Percentiles rank a stretch among this genome's conserved stretches.
Evolutionary conservation across 306 rosid species (phyloP).

Genomic region (Cucumis hystrix): DNA sequence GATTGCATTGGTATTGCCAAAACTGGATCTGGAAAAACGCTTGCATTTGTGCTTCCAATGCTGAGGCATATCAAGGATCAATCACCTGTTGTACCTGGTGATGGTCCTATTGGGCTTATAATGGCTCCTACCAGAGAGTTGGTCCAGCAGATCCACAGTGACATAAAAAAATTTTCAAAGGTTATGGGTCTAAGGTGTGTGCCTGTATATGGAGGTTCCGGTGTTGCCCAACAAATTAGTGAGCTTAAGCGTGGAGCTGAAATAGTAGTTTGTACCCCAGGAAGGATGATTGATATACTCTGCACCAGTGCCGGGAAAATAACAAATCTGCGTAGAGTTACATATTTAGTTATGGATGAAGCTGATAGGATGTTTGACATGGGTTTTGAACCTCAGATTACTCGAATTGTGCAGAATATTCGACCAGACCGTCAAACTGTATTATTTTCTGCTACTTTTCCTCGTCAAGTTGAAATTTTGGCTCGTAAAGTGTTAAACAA

Average conservation of each 20-base stretch:
- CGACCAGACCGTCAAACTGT: slow-evolving; percentile 85
- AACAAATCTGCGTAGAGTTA: slow-evolving; percentile 79
- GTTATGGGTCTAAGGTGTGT: slow-evolving; percentile 70
- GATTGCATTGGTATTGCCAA: slow-evolving; percentile 95
- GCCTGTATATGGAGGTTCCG: slow-evolving; percentile 96
- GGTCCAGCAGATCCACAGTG: slow-evolving; percentile 93
- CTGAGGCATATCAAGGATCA: slow-evolving; percentile 98
- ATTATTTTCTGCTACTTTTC: slow-evolving; percentile 87
- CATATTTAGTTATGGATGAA: slow-evolving; percentile 91
- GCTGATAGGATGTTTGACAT: slow-evolving; percentile 99
- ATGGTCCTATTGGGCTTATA: slow-evolving; percentile 91
- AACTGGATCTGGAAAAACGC: slow-evolving; percentile 96
- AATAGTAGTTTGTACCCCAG: slow-evolving; percentile 94
- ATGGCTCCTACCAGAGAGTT: slow-evolving; percentile 98
- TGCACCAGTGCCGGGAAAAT: slow-evolving; percentile 94
- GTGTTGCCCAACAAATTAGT: slow-evolving; percentile 97
- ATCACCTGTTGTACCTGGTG: slow-evolving; percentile 78
- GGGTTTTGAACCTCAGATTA: slow-evolving; percentile 98
- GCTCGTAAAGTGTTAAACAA: slow-evolving; percentile 74
- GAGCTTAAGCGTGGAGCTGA: slow-evolving; percentile 95
- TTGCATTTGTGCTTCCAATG: slow-evolving; percentile 93
- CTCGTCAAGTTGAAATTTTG: slow-evolving; percentile 83
- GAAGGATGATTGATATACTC: slow-evolving; percentile 93
- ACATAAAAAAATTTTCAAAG: slow-evolving; percentile 65
- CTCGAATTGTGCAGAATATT: slow-evolving; percentile 83